phyloP scores from a whole-genome alignment of 140 eudicot species.

The Cichorium intybus region DNA sequence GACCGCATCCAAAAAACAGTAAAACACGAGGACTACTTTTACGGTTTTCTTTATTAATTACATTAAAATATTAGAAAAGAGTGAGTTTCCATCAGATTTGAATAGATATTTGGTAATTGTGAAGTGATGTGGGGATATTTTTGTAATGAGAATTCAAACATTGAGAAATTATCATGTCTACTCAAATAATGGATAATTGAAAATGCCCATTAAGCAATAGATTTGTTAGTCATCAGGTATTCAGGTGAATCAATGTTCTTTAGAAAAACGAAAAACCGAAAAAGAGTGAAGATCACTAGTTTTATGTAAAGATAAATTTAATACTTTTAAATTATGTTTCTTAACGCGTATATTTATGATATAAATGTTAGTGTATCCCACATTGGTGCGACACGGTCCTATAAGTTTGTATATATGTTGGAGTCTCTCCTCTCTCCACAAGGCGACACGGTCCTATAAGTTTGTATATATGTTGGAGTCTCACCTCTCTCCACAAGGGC shows the following conservation, averaged over 20 bases:
- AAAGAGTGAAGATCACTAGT: background rate
- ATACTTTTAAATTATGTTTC: background rate
- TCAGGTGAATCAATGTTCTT: background rate
- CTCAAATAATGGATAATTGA: background rate
- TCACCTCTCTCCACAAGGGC: no score
- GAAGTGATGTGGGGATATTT: background rate
- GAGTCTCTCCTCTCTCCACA: no score
- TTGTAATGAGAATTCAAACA: background rate
- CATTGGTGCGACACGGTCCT: no score
- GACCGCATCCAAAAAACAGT: no score
- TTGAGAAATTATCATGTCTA: background rate
- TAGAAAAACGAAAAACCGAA: constrained; percentile 7
- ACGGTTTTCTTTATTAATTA: no score
- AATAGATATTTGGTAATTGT: background rate
- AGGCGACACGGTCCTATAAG: no score
- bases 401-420: no score
- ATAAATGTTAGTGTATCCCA: no score
- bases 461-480: no score
- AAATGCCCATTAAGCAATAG: constrained; percentile 6
- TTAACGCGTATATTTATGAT: background rate
- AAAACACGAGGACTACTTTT: no score
- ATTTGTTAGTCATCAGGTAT: background rate
- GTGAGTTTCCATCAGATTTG: background rate
- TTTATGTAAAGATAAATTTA: no score
- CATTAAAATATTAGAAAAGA: background rate